Evolutionary conservation across 208 protist genomes (phyloP).

Genomic region (Trypanosoma platydactyli): DNA sequence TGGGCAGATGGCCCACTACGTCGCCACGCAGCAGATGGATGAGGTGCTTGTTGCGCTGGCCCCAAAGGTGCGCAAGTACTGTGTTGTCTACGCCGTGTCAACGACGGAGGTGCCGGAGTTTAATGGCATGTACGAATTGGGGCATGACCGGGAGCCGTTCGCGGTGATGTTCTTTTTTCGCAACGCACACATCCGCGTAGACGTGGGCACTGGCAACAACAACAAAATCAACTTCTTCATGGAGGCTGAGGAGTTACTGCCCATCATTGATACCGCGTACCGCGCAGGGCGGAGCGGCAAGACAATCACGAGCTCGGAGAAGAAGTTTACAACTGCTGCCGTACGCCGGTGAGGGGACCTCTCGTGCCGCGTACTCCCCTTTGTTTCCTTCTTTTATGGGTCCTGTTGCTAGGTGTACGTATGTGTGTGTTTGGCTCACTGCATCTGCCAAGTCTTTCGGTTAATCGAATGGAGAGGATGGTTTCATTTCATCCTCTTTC

Average conservation of each 20-base stretch:
- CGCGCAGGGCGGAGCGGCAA: slow-evolving; percentile 94
- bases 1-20: slow-evolving; percentile 50
- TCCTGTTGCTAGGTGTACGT: no score
- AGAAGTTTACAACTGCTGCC: slow-evolving; percentile 95
- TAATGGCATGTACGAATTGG: slow-evolving; percentile 99
- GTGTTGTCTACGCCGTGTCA: slow-evolving; percentile 73
- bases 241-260: slow-evolving; percentile 96
- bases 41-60: slow-evolving; percentile 57
- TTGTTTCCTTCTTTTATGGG: no score
- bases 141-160: slow-evolving; percentile 95
- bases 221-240: slow-evolving; percentile 99
- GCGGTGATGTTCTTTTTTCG: slow-evolving; percentile 99
- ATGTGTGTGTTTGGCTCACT: no score
- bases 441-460: no score
- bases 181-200: slow-evolving; percentile 99
- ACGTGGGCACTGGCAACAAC: slow-evolving; percentile 99
- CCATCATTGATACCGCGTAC: slow-evolving; percentile 97
- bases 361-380: background rate
- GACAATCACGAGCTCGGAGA: slow-evolving; percentile 95
- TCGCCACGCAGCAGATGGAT: slow-evolving; percentile 74
- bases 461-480: no score
- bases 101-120: slow-evolving; percentile 95
- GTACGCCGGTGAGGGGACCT: slow-evolving; percentile 32
- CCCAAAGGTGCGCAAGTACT: slow-evolving; percentile 86
- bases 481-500: slow-evolving; percentile 1